Evolutionary conservation across 2,329 filamentous ascomycete genomes (phyloP).

Genomic region (Hymenotorrendiella dingleyae): DNA sequence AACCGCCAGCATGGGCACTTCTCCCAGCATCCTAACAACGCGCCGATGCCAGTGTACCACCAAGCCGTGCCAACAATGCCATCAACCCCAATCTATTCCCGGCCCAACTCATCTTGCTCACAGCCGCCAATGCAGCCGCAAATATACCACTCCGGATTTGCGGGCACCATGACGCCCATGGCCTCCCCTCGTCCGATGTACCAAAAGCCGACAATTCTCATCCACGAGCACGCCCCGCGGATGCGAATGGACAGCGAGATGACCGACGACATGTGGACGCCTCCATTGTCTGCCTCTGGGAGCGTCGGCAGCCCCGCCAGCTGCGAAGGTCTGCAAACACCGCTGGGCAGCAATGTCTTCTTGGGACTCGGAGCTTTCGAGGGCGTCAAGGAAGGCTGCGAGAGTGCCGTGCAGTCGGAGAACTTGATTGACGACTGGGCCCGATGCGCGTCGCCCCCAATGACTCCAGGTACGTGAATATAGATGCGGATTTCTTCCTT

Average conservation of each 20-base stretch:
- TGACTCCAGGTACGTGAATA: conserved; percentile 78
- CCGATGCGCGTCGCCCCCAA: conserved; percentile 70
- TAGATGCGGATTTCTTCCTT: neutral
- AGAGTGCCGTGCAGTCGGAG: conserved; percentile 65
- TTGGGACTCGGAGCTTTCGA: conserved; percentile 64
- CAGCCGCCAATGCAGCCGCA: conserved; percentile 41
- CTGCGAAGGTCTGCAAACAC: conserved; percentile 74
- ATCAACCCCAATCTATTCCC: conserved; percentile 57
- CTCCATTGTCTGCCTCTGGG: conserved; percentile 76
- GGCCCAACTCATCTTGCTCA: conserved; percentile 60
- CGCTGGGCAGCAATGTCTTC: conserved; percentile 73
- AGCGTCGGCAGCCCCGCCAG: conserved; percentile 82
- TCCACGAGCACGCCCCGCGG: conserved; percentile 51
- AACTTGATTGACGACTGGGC: conserved; percentile 74
- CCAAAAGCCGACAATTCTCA: conserved; percentile 69
- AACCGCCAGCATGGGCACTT: conserved; percentile 72
- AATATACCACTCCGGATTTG: conserved; percentile 27
- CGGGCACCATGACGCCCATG: conserved; percentile 58
- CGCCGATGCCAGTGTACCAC: conserved; percentile 46
- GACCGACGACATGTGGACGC: conserved; percentile 61
- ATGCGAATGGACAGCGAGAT: conserved; percentile 72
- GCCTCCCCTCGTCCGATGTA: conserved; percentile 67
- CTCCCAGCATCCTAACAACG: conserved; percentile 49
- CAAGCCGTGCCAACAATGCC: conserved; percentile 50
- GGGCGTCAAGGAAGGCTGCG: conserved; percentile 63